Base-by-base conservation (phyloP, 2,329 filamentous ascomycete genomes). In the Neofusicoccum kwambonambiense region DNA sequence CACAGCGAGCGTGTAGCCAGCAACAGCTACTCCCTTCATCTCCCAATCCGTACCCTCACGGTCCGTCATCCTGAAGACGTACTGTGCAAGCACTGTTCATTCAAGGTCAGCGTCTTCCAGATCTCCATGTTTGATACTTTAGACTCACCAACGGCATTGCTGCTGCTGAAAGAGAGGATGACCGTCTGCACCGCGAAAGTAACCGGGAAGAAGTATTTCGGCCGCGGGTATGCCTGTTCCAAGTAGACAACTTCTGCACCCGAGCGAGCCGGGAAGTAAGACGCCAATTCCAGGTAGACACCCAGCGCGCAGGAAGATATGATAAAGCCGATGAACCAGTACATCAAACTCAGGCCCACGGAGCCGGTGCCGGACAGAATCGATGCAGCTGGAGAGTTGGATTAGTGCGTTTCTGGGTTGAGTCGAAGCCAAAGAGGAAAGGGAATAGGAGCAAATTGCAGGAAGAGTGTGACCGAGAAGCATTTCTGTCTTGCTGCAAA, bases 201-300 rank as follows among this genome's bases (percentile, higher is more conserved):
- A 1, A 52, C 85, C 0, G 88, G 87, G 56, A 90, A 86, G 66
- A 90, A 82, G 70, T 86, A 88, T 63, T 81, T 83, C 0, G 88
- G 89, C 1, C 86, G 81, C 0, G 87, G 87, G 67, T 84, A 91
- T 0, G 87, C 85, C 70, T 90, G 88, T 68, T 90, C 88, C 0
- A 90, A 80, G 68, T 89, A 90, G 0, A 89, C 88, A 0, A 89
- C 87, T 69, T 90, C 87, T 0, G 84, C 83, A 0, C 88, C 88
- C 1, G 85, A 89, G 7, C 88, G 84, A 70, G 84, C 89, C 0
- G 88, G 87, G 65, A 90, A 90, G 67, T 87, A 90, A 0, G 85
- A 81, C 0, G 87, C 83, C 13, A 85, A 84, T 70, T 90, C 88
- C 8, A 90, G 82, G 64, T 90, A 90, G 0, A 88, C 82, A 0